A percentile compares a stretch with the other conserved stretches of the same genome.
Conservation (phyloP, 1,284 basidiomycete species). For the Fomitopsis schrenkii region DNA sequence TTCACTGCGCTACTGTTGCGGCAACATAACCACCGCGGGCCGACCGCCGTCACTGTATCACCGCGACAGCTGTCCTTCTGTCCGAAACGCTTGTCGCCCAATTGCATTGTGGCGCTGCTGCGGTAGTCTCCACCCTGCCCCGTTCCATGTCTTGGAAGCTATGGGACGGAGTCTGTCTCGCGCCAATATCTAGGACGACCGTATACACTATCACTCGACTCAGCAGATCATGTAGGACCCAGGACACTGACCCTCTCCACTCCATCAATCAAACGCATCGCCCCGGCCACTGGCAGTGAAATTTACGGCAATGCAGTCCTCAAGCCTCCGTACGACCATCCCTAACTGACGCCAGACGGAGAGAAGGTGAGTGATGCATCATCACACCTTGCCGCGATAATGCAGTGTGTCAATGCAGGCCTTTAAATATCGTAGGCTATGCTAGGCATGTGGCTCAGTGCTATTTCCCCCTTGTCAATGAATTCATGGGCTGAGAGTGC, state of each 20-base stretch:
- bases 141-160: background rate
- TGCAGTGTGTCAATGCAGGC: background rate
- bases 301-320: background rate
- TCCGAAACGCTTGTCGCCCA: background rate
- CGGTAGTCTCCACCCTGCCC: background rate
- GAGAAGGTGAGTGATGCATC: background rate
- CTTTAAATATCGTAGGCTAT: background rate
- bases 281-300: background rate
- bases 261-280: background rate
- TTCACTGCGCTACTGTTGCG: background rate
- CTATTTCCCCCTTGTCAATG: background rate
- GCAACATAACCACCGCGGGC: background rate
- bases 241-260: background rate
- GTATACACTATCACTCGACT: background rate
- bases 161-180: background rate
- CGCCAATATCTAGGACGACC: background rate
- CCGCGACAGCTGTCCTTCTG: background rate
- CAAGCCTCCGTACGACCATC: background rate
- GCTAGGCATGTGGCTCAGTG: background rate
- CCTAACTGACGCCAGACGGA: background rate
- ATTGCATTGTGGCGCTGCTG: background rate
- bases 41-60: background rate
- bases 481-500: background rate
- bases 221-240: background rate
- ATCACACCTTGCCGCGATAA: background rate